Percentiles rank a stretch among this genome's conserved stretches.
Evolutionary conservation across 2,329 filamentous ascomycete genomes (phyloP).

Genomic region (Trichothecium sympodiale): DNA sequence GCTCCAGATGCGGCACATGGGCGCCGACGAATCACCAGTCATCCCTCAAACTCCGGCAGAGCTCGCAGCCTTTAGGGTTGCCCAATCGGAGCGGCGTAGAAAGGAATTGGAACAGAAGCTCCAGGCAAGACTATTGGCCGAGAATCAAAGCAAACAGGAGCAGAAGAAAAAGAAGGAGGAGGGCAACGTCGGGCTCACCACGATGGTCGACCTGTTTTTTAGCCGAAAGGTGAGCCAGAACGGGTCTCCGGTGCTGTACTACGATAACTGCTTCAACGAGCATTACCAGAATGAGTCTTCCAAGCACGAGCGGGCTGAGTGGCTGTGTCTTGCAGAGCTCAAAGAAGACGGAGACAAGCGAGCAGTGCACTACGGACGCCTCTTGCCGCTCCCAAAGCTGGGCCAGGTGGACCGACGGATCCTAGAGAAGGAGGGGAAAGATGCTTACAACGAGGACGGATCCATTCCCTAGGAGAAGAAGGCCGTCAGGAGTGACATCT

Average conservation of each 20-base stretch:
- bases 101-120: slow-evolving; percentile 14
- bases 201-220: slow-evolving; percentile 10
- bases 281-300: slow-evolving; percentile 7
- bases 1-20: slow-evolving; percentile 22
- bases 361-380: slow-evolving; percentile 12
- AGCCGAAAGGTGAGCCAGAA: slow-evolving; percentile 16
- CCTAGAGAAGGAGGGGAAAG: slow-evolving; percentile 3
- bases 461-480: slow-evolving; percentile 16
- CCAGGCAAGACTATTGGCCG: neutral
- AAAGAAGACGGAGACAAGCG: slow-evolving; percentile 23
- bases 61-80: slow-evolving; percentile 19
- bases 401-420: slow-evolving; percentile 7
- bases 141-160: slow-evolving; percentile 1
- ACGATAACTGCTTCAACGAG: slow-evolving; percentile 20
- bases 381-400: slow-evolving; percentile 20
- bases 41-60: slow-evolving; percentile 23
- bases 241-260: slow-evolving; percentile 21
- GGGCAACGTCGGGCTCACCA: neutral
- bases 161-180: slow-evolving; percentile 7
- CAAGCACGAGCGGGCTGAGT: slow-evolving; percentile 11
- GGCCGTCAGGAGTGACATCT: slow-evolving; percentile 6
- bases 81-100: slow-evolving; percentile 15
- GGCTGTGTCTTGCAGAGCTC: slow-evolving; percentile 23
- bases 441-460: slow-evolving; percentile 10
- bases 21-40: slow-evolving; percentile 24